phyloP scores from a whole-genome alignment of 306 rosid genomes.

The Hylodesmum podocarpum region DNA sequence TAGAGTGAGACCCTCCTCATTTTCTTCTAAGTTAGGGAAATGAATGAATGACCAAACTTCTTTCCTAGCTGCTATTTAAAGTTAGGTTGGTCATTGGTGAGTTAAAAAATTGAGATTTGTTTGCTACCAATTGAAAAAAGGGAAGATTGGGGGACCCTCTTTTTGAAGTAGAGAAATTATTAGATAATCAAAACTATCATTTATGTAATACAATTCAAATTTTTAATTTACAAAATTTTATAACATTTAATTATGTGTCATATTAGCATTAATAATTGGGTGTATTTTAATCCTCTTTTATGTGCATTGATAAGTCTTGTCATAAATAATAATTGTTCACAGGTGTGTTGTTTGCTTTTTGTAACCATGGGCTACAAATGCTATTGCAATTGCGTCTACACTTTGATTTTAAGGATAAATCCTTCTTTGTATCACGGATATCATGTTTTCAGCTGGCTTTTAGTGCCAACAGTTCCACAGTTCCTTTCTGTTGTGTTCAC shows the following conservation, averaged over 20 bases:
- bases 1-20: conserved; percentile 32
- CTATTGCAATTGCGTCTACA: background rate
- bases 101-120: conserved; percentile 26
- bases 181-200: too few relatives aligned
- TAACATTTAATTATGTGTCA: too few relatives aligned
- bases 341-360: conserved; percentile 30
- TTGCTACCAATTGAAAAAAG: background rate
- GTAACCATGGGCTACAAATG: conserved; percentile 36
- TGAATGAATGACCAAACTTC: conserved; percentile 21
- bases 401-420: conserved; percentile 20
- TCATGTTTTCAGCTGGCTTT: conserved; percentile 19
- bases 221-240: too few relatives aligned
- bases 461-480: conserved; percentile 5
- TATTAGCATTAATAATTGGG: too few relatives aligned
- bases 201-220: too few relatives aligned
- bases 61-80: conserved; percentile 35
- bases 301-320: background rate
- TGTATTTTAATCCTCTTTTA: background rate
- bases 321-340: conserved; percentile 9
- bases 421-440: conserved; percentile 34
- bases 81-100: conserved; percentile 35
- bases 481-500: conserved; percentile 18
- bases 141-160: background rate
- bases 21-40: conserved; percentile 1
- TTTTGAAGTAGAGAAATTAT: too few relatives aligned